Percentiles rank a stretch among this genome's conserved stretches.
Evolutionary conservation across 1,139 yeast genomes (phyloP).

Genomic region (Kazachstania sp.): DNA sequence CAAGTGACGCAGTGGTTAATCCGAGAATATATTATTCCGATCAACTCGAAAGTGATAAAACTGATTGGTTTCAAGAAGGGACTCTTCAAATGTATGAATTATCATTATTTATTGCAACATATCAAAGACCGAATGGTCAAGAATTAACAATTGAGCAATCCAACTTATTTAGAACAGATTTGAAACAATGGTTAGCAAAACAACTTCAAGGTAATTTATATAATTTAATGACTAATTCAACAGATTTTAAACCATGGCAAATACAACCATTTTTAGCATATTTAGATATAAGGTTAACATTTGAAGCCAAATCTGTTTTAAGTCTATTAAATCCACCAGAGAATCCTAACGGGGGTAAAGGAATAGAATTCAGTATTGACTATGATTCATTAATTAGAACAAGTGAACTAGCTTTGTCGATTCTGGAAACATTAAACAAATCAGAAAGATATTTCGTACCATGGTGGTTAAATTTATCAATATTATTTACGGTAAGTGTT

Average conservation of each 20-base stretch:
- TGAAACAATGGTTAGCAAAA: conserved; percentile 18
- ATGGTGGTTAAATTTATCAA: conserved; percentile 47
- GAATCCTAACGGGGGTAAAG: too few species aligned
- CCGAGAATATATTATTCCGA: conserved; percentile 3
- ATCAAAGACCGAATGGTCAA: conserved; percentile 13
- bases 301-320: conserved; percentile 22
- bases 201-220: conserved; percentile 2
- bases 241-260: conserved; percentile 4
- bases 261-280: conserved; percentile 24
- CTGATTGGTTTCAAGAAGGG: conserved; percentile 16
- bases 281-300: conserved; percentile 24
- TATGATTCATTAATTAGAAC: conserved; percentile 34
- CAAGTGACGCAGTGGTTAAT: conserved; percentile 27
- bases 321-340: conserved; percentile 12
- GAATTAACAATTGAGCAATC: conserved; percentile 13
- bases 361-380: conserved; percentile 35
- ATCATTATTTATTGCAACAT: conserved; percentile 12
- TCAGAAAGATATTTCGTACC: conserved; percentile 38
- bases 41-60: neutral
- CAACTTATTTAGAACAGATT: conserved; percentile 6
- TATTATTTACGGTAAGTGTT: conserved; percentile 43
- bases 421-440: conserved; percentile 33
- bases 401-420: conserved; percentile 34
- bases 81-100: conserved; percentile 32
- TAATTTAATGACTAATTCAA: neutral